Conservation (phyloP, 257 asterid genomes). For the Avicennia marina region DNA sequence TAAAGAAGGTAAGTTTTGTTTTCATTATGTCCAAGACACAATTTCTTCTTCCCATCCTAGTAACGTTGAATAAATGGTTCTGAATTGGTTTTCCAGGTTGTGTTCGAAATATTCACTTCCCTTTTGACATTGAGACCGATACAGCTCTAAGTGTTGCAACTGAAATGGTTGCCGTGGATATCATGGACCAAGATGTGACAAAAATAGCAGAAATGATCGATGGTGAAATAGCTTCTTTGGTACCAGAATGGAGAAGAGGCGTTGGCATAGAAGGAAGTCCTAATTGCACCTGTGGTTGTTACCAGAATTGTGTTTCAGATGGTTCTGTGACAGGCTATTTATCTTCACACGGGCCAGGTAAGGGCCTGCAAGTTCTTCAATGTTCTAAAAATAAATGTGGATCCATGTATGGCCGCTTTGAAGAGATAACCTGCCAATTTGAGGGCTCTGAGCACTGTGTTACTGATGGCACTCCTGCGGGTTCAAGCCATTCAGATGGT, state of each 20-base stretch:
- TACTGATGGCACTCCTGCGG: constrained; percentile 34
- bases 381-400: constrained; percentile 51
- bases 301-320: constrained; percentile 43
- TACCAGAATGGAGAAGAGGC: constrained; percentile 68
- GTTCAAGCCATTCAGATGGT: constrained; percentile 31
- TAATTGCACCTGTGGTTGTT: constrained; percentile 17
- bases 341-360: constrained; percentile 29
- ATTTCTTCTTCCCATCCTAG: not conserved
- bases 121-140: constrained; percentile 66
- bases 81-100: constrained; percentile 43
- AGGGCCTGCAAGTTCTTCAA: constrained; percentile 35
- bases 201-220: constrained; percentile 82
- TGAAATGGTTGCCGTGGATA: constrained; percentile 88
- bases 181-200: constrained; percentile 71
- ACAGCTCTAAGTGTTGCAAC: constrained; percentile 71
- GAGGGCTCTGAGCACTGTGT: constrained; percentile 48
- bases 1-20: constrained; percentile 60
- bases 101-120: constrained; percentile 75
- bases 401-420: constrained; percentile 77
- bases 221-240: constrained; percentile 56
- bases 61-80: not conserved
- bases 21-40: not conserved
- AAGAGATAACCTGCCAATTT: constrained; percentile 67
- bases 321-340: constrained; percentile 25
- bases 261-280: constrained; percentile 34